Conservation (phyloP, 192 early-diverging fungal genomes). For the Jimgerdemannia lactiflua region DNA sequence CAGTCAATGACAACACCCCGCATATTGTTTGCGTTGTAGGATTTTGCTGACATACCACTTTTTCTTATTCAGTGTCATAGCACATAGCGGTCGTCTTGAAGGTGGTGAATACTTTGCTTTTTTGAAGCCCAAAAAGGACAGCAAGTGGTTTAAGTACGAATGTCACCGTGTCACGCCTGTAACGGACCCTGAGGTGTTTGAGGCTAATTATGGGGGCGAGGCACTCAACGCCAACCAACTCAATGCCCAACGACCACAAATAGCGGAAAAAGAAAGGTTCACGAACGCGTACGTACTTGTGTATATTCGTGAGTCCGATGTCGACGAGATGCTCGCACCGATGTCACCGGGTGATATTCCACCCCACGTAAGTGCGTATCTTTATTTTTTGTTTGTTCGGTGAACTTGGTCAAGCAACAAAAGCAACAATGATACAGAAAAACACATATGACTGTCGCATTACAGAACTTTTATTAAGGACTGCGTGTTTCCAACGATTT, state of each 20-base stretch:
- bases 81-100: slow-evolving; percentile 90
- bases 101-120: slow-evolving; percentile 96
- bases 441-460: slow-evolving; percentile 61
- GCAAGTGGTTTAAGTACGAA: slow-evolving; percentile 65
- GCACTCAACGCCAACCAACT: slow-evolving; percentile 10
- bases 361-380: slow-evolving; percentile 62
- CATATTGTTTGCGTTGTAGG: too few relatives aligned
- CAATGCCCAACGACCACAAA: not conserved
- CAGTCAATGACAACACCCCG: too few relatives aligned
- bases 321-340: too few relatives aligned
- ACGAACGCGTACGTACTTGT: slow-evolving; percentile 99
- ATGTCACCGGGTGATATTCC: slow-evolving; percentile 13
- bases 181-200: slow-evolving; percentile 57
- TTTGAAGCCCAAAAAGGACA: slow-evolving; percentile 64
- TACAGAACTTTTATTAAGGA: not conserved
- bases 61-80: slow-evolving; percentile 65
- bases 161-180: slow-evolving; percentile 91
- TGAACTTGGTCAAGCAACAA: slow-evolving; percentile 32
- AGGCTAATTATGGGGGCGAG: slow-evolving; percentile 63
- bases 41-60: too few relatives aligned
- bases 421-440: slow-evolving; percentile 71
- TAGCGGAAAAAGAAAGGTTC: slow-evolving; percentile 68
- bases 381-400: slow-evolving; percentile 17
- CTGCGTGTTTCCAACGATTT: not conserved
- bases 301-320: slow-evolving; percentile 68